Evolutionary conservation across 2,329 filamentous ascomycete genomes (phyloP), one percentile per base, ranked within the genome.

Genomic region (Hirsutella minnesotensis): DNA sequence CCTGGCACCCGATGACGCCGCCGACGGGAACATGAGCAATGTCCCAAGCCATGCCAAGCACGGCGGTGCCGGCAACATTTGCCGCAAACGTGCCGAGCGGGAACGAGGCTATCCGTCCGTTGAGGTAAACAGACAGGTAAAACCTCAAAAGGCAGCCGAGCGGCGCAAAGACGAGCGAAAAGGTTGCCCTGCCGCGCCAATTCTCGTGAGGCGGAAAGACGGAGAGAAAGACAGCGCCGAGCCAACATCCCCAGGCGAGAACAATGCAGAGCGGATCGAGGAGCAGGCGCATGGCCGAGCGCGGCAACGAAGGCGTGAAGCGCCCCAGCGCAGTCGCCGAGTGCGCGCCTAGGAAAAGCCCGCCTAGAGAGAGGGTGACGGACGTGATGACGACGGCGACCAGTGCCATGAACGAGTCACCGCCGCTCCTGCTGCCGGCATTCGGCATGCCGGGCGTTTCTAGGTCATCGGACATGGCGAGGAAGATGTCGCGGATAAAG

Each of bases 11-110:
- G 0, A 79, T 54, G 2, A 74, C 57, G 4, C 75, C 73, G 1
- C 74, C 73, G 2, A 70, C 49, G 0, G 70, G 73, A 0, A 70
- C 72, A 54, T 86, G 87, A 49, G 87, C 84, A 40, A 95, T 64
- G 55, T 94, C 84, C 67, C 77, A 94, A 24, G 79, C 75, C 72
- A 87, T 80, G 13, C 77, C 88, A 40, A 94, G 60, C 15, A 95
- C 61, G 0, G 73, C 73, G 0, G 86, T 88, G 4, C 89, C 90
- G 13, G 82, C 58, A 4, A 94, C 68, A 54, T 96, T 96, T 22
- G 83, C 86, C 0, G 67, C 64, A 53, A 95, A 95, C 0, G 90
- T 96, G 3, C 90, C 90, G 0, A 95, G 60, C 0, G 90, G 90
- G 51, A 95, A 95, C 0, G 72, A 65, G 0, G 77, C 60, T 0